Conservation (phyloP, 169 alveolate genomes). For the Plasmodium vinckei region DNA sequence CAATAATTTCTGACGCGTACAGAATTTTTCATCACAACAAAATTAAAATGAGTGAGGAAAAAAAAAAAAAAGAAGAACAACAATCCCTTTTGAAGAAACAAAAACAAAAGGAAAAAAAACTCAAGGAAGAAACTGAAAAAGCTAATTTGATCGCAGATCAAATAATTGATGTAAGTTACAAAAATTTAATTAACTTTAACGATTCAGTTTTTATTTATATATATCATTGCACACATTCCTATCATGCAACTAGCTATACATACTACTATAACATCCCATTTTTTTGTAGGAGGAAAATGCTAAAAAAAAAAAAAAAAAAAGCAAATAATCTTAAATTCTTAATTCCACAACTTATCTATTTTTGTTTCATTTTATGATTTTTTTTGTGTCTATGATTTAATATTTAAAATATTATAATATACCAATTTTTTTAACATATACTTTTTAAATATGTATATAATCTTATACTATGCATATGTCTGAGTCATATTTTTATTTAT, state of each 20-base stretch:
- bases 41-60: conserved; percentile 46
- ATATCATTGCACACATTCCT: neutral
- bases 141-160: conserved; percentile 51
- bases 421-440: neutral
- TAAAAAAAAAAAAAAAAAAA: conserved; percentile 55
- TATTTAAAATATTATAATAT: conserved; percentile 12
- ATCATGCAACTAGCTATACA: neutral
- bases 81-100: conserved; percentile 47
- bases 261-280: neutral
- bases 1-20: conserved; percentile 61
- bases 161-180: conserved; percentile 42
- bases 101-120: conserved; percentile 55
- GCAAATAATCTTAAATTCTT: conserved; percentile 17
- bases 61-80: conserved; percentile 61
- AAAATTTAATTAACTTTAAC: conserved; percentile 1
- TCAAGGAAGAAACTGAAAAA: conserved; percentile 64
- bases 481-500: neutral
- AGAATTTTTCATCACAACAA: conserved; percentile 53
- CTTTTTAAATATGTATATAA: neutral
- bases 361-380: conserved; percentile 9
- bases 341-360: neutral
- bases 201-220: neutral
- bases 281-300: conserved; percentile 59
- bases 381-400: conserved; percentile 37
- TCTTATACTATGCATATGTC: too few relatives aligned